phyloP scores from a whole-genome alignment of 1,139 yeast species.

The Protomyces pachydermus region DNA sequence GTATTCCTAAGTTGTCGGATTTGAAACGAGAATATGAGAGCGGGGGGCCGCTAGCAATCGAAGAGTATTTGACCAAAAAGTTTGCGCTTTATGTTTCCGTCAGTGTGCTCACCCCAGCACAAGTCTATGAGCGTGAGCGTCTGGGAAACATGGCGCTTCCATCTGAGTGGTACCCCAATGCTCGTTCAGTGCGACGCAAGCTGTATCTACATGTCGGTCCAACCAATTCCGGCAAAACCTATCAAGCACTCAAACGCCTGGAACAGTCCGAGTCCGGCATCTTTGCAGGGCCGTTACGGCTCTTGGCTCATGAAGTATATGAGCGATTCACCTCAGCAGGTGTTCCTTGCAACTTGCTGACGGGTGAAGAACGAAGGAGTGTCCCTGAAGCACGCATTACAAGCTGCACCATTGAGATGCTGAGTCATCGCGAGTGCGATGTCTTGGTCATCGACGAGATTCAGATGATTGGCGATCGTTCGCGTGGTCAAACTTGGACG shows the following conservation, averaged over 20 bases:
- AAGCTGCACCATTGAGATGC: constrained; percentile 93
- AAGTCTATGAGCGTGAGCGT: constrained; percentile 8
- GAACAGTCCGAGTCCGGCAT: constrained; percentile 72
- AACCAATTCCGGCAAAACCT: constrained; percentile 95
- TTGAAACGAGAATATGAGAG: constrained; percentile 4
- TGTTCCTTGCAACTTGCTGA: constrained; percentile 70
- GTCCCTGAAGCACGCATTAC: constrained; percentile 67
- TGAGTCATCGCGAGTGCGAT: constrained; percentile 67
- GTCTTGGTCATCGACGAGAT: constrained; percentile 92
- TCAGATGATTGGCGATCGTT: constrained; percentile 80
- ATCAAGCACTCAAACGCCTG: constrained; percentile 66
- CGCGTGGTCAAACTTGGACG: constrained; percentile 94
- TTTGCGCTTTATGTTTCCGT: constrained; percentile 19
- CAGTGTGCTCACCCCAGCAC: constrained; percentile 5
- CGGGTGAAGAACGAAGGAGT: constrained; percentile 88
- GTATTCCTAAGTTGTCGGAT: constrained; percentile 7
- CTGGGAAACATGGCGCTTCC: constrained; percentile 26
- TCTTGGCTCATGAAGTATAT: constrained; percentile 84
- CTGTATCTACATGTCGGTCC: constrained; percentile 93
- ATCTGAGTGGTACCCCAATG: constrained; percentile 82
- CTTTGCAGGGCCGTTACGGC: constrained; percentile 89
- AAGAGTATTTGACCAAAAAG: constrained; percentile 7
- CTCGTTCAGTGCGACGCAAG: constrained; percentile 72
- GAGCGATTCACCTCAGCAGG: constrained; percentile 68
- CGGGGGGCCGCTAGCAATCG: constrained; percentile 13